A percentile compares a stretch with the other conserved stretches of the same genome.
Conservation (phyloP, 441 rosid species). For the Arabidopsis lyrata region DNA sequence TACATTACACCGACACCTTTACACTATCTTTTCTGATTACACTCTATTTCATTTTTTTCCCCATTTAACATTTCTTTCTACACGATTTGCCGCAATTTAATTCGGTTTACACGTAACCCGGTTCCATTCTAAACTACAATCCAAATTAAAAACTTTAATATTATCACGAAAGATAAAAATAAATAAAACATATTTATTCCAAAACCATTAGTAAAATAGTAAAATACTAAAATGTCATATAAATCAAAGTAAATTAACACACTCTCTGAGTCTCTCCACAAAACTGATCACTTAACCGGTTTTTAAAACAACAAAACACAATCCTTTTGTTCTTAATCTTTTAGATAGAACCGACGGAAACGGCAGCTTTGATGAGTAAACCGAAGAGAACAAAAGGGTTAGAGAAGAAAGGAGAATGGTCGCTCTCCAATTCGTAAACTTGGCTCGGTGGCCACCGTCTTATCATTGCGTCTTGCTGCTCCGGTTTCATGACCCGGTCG, state of each 20-base stretch:
- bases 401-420: slow-evolving; percentile 87
- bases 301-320: background rate
- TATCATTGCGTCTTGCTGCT: slow-evolving; percentile 78
- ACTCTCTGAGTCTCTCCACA: background rate
- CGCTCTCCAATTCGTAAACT: slow-evolving; percentile 63
- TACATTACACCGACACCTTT: slow-evolving; percentile 6
- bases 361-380: slow-evolving; percentile 65
- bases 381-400: slow-evolving; percentile 69
- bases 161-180: background rate
- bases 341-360: slow-evolving; percentile 45
- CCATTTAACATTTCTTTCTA: background rate
- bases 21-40: background rate
- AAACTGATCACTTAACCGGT: slow-evolving; percentile 15
- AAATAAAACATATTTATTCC: background rate
- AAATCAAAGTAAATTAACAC: background rate
- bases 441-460: slow-evolving; percentile 69
- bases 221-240: background rate
- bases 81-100: background rate
- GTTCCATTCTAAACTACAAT: background rate
- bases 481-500: slow-evolving; percentile 63
- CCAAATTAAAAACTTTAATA: too few species aligned
- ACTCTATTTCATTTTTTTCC: slow-evolving; percentile 14
- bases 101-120: slow-evolving; percentile 15
- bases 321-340: background rate
- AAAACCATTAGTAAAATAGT: background rate